Evolutionary conservation across 208 protist species (phyloP).

Genomic region (Leishmania guyanensis): DNA sequence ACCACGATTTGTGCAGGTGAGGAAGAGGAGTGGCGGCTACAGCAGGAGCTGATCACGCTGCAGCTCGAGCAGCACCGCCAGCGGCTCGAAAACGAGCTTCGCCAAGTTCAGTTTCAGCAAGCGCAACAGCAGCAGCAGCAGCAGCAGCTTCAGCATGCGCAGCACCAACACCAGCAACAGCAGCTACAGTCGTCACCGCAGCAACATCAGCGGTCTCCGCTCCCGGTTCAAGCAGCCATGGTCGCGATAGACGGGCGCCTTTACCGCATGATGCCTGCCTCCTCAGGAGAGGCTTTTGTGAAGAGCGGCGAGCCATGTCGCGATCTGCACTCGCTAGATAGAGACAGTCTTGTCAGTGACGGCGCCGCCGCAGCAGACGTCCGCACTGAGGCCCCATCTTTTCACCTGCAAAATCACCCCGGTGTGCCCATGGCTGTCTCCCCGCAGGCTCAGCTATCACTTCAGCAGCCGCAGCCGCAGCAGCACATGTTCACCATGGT

Average conservation of each 20-base stretch:
- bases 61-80: slow-evolving; percentile 14
- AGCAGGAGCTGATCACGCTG: slow-evolving; percentile 6
- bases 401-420: not conserved
- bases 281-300: slow-evolving; percentile 1
- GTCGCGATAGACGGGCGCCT: slow-evolving; percentile 9
- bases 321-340: not conserved
- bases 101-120: not conserved
- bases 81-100: slow-evolving; percentile 12
- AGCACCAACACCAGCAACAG: slow-evolving; percentile 5
- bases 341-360: not conserved
- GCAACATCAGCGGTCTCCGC: not conserved
- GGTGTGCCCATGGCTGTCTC: not conserved
- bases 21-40: not conserved
- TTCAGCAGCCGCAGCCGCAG: not conserved
- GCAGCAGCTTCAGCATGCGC: not conserved
- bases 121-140: slow-evolving; percentile 9
- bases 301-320: not conserved
- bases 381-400: not conserved
- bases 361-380: not conserved
- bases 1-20: not conserved
- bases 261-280: slow-evolving; percentile 1
- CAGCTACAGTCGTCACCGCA: not conserved
- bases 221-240: not conserved
- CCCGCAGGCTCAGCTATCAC: not conserved
- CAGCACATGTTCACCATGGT: not conserved